A percentile compares a stretch with the other conserved stretches of the same genome.
phyloP scores from a whole-genome alignment of 345 rosid species.

The Populus ilicifolia region DNA sequence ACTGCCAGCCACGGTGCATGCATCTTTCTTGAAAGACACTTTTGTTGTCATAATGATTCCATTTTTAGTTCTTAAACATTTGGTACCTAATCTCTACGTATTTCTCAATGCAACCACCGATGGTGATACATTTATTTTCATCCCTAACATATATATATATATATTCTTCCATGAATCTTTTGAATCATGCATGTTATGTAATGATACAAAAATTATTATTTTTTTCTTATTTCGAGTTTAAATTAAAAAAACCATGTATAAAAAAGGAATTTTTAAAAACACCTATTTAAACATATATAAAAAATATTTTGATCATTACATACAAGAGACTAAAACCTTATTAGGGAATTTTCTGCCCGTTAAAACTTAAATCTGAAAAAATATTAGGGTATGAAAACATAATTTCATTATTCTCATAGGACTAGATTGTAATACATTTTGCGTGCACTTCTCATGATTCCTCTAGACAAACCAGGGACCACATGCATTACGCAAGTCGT shows the following conservation, averaged over 20 bases:
- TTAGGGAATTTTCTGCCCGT: neutral
- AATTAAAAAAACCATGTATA: too few species aligned
- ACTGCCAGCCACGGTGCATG: conserved; percentile 4
- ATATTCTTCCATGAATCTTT: too few species aligned
- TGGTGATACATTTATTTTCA: too few species aligned
- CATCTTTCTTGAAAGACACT: neutral
- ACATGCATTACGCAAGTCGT: neutral
- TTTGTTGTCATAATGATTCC: neutral
- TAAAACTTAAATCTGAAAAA: neutral
- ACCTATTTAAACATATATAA: neutral
- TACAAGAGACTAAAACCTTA: neutral
- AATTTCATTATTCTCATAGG: neutral
- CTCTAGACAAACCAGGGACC: neutral
- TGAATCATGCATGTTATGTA: too few species aligned
- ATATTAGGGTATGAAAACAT: neutral
- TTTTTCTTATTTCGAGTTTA: too few species aligned
- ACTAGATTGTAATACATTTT: neutral
- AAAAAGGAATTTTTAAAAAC: too few species aligned
- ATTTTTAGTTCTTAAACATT: neutral
- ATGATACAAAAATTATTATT: too few species aligned
- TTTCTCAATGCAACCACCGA: neutral
- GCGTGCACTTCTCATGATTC: neutral
- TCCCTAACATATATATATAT: too few species aligned
- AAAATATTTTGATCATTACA: neutral
- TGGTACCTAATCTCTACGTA: neutral